phyloP scores from a whole-genome alignment of 768 basidiomycete species.

The Amanita rimosa region DNA sequence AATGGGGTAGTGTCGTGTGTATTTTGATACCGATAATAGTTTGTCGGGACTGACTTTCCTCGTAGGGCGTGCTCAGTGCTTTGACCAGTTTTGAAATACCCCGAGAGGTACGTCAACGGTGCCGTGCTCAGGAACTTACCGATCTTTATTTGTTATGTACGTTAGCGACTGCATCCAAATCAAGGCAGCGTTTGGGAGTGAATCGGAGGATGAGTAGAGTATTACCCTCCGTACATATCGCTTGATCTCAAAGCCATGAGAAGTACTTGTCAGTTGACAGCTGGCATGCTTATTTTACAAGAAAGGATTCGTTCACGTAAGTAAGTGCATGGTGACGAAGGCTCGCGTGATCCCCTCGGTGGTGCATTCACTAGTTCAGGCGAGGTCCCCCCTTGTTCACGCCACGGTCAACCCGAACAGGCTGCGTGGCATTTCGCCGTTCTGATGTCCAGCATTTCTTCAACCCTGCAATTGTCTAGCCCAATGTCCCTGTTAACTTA shows the following conservation, averaged over 20 bases:
- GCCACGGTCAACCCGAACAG: neutral
- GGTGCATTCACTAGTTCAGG: neutral
- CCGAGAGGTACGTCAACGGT: conserved; percentile 30
- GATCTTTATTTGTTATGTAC: neutral
- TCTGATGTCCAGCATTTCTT: neutral
- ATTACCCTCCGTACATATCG: conserved; percentile 9
- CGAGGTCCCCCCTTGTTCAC: neutral
- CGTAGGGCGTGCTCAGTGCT: conserved; percentile 45
- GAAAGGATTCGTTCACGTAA: neutral
- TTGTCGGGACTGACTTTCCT: conserved; percentile 4
- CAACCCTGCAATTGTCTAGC: neutral
- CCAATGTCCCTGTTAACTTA: neutral
- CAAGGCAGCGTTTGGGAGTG: conserved; percentile 48
- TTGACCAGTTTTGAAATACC: conserved; percentile 36
- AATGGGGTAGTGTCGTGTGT: conserved; percentile 43
- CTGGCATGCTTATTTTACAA: conserved; percentile 4
- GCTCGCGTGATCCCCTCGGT: too few species aligned
- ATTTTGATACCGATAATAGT: conserved; percentile 3
- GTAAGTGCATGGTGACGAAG: neutral
- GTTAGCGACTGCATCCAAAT: conserved; percentile 41
- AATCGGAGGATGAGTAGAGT: conserved; percentile 10
- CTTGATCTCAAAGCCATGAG: neutral
- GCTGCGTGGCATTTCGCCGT: neutral
- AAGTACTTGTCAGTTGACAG: neutral
- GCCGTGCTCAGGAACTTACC: neutral